Base-by-base conservation (phyloP, 2,329 filamentous ascomycete species). In the Colletotrichum shisoi region DNA sequence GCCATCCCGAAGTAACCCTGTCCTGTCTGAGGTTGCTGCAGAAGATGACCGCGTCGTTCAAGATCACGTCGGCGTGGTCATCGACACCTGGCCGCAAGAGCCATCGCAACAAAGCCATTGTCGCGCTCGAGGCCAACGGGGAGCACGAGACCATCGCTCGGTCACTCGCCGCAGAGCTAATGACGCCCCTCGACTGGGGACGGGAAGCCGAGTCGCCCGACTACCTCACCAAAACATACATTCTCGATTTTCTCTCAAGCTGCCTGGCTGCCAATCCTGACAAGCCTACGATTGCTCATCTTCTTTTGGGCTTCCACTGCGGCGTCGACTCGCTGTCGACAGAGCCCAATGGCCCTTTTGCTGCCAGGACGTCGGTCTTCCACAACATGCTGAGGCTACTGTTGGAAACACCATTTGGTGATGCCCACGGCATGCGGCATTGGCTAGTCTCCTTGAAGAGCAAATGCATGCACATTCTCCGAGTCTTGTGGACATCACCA, bases 291-390 rank as follows among this genome's bases (percentile, higher is more conserved):
- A 89, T 99, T 71, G 95, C 94, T 0, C 96, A 99, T 76, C 84
- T 96, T 52, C 82, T 99, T 2, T 87, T 99, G 5, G 95, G 95
- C 0, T 97, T 99, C 76, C 86, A 86, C 63, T 96, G 93, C 73
- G 87, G 88, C 49, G 86, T 90, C 42, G 89, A 88, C 69, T 85
- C 85, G 11, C 81, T 98, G 2, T 87, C 87, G 27, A 81, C 95
- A 39, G 84, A 90, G 57, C 80, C 87, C 1, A 85, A 88, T 34
- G 86, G 93, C 54, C 79, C 91, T 2, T 96, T 97, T 76, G 86
- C 89, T 13, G 82, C 86, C 17, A 86, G 88, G 15, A 85, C 85
- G 21, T 94, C 95, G 0, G 81, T 99, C 15, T 93, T 99, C 74
- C 94, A 99, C 79, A 86, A 87, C 11, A 85, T 98, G 57, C 80